Evolutionary conservation across 2,329 filamentous ascomycete species (phyloP).

Genomic region (Apiospora marii): DNA sequence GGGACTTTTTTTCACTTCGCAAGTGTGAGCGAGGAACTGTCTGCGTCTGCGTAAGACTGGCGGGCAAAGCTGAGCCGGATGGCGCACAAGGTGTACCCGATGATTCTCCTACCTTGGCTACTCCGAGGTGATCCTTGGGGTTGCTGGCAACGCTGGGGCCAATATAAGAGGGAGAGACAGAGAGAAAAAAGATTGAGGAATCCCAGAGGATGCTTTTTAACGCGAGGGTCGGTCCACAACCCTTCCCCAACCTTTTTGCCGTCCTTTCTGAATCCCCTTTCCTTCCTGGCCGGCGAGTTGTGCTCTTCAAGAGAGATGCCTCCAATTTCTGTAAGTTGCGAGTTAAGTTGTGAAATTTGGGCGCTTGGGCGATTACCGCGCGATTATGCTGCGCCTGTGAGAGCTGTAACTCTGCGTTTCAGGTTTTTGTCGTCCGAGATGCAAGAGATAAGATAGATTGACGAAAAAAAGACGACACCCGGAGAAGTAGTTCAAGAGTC

Average conservation of each 20-base stretch:
- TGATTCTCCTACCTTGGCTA: slow-evolving; percentile 17
- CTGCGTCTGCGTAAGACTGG: slow-evolving; percentile 17
- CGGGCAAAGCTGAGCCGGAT: slow-evolving; percentile 18
- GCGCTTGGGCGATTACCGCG: slow-evolving; percentile 54
- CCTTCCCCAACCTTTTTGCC: slow-evolving; percentile 16
- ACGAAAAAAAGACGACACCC: neutral
- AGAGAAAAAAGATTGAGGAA: slow-evolving; percentile 4
- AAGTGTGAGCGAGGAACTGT: neutral
- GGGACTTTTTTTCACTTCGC: neutral
- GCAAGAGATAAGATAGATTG: neutral
- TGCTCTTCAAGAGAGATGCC: slow-evolving; percentile 25
- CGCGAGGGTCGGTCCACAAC: slow-evolving; percentile 27
- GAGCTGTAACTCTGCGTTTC: slow-evolving; percentile 33
- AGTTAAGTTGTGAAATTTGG: slow-evolving; percentile 31
- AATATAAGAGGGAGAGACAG: neutral
- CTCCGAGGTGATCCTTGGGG: neutral
- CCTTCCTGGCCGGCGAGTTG: slow-evolving; percentile 23
- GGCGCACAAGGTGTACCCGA: slow-evolving; percentile 22
- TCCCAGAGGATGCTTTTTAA: slow-evolving; percentile 5
- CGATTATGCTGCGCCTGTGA: slow-evolving; percentile 54
- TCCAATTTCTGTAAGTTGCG: slow-evolving; percentile 24
- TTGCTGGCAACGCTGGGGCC: slow-evolving; percentile 8
- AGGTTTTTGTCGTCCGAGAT: neutral
- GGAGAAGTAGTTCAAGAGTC: neutral
- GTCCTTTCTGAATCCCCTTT: slow-evolving; percentile 17